Base-by-base conservation (phyloP, 179 eudicot genomes). In the Beta lomatogona region DNA sequence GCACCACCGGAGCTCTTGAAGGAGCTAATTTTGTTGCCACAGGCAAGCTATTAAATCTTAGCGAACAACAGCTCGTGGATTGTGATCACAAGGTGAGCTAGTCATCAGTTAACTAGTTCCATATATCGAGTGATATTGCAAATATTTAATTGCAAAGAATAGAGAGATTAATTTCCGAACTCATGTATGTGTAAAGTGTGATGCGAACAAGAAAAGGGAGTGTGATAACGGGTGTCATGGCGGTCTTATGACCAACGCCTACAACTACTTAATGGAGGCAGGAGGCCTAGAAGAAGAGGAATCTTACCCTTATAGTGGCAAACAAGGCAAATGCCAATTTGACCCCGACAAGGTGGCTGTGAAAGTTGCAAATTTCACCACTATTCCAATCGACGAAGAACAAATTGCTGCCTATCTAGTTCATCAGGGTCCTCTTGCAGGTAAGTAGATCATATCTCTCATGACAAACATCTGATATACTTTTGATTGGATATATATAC, bases 31-130 rank as follows among this genome's bases (percentile, higher is more conserved):
- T 91, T 86, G 77, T 94, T n/a, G 87, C 92, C 15, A 96, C 99
- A 0, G 97, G 99, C 52, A 91, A 94, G 89, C 97, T 96, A 57
- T 83, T 91, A n/a, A 94, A 75, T 78, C 92, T 96, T 25, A 96
- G 99, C 21, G 97, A 94, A 87, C 99, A 96, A 74, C 99, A 96
- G 76, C 97, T 96, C 14, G 90, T 96, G 2, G 99, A 96, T 76
- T 96, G 99, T 67, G 99, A 96, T 81, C 92, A 89, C 81, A 83
- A 82, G 88, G 98, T 93, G 50, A 36, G 80, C 76, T 46, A n/a
- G 21, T 9, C 53, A 9, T 6, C 15, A 73, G 0, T 10, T 11
- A 63, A 6, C 4, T 36, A 36, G 41, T 36, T 36, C 41, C 3
- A 36, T 36, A 36, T 36, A 1, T 36, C 41, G 41, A 36, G 41